Evolutionary conservation across 495 filamentous ascomycete genomes (phyloP).

Genomic region (Hypomontagnella submonticulosa): DNA sequence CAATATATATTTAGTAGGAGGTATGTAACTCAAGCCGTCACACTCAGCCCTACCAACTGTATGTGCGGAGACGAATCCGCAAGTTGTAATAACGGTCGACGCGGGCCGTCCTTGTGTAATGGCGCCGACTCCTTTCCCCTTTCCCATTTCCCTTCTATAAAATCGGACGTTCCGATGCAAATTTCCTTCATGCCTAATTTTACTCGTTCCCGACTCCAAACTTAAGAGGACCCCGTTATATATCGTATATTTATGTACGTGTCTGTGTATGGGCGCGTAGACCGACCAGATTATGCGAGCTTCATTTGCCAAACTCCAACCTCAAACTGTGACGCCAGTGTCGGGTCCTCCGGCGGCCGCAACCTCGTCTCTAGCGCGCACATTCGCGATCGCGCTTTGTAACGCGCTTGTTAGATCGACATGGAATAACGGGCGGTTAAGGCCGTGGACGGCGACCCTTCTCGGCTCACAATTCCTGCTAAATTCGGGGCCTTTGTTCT

Average conservation of each 20-base stretch:
- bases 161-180: background rate
- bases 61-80: background rate
- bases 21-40: too few species aligned
- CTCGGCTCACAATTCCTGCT: conserved; percentile 16
- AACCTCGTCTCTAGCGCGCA: conserved; percentile 61
- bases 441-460: conserved; percentile 77
- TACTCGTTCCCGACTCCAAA: background rate
- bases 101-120: too few species aligned
- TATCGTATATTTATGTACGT: background rate
- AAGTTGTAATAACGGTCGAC: background rate
- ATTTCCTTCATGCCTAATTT: background rate
- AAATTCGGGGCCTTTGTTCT: conserved; percentile 36
- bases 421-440: conserved; percentile 94
- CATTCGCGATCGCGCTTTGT: conserved; percentile 87
- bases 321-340: conserved; percentile 30
- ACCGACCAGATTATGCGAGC: background rate
- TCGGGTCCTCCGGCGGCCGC: conserved; percentile 36
- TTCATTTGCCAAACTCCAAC: background rate
- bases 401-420: conserved; percentile 92
- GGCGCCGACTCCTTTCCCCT: too few species aligned
- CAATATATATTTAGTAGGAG: too few species aligned
- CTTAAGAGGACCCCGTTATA: background rate
- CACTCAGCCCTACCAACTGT: too few species aligned
- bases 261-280: background rate
- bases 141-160: too few species aligned